A percentile compares a stretch with the other conserved stretches of the same genome.
Conservation (phyloP, 108 stramenopile genomes). For the Cyclotella atomus region DNA sequence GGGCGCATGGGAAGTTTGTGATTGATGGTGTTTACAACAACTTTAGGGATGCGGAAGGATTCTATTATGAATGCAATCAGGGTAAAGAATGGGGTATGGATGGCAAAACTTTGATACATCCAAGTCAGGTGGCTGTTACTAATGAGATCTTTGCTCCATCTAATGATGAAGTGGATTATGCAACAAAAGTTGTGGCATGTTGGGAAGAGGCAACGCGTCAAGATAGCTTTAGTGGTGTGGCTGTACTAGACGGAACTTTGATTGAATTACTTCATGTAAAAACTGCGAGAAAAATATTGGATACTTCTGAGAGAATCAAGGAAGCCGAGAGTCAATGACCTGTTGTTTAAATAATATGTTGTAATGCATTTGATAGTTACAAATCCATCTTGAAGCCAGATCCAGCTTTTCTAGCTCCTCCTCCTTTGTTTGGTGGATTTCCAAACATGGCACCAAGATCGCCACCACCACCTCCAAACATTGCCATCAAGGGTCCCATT, state of each 20-base stretch:
- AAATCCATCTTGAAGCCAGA: slow-evolving; percentile 36
- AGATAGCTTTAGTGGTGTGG: slow-evolving; percentile 20
- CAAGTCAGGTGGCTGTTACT: slow-evolving; percentile 8
- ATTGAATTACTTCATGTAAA: slow-evolving; percentile 29
- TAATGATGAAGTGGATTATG: slow-evolving; percentile 17
- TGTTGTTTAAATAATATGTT: neutral
- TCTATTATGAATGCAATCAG: slow-evolving; percentile 13
- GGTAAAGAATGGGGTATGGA: slow-evolving; percentile 31
- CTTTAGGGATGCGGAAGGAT: slow-evolving; percentile 9
- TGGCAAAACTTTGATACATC: slow-evolving; percentile 33
- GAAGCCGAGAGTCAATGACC: neutral
- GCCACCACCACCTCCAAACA: slow-evolving; percentile 25
- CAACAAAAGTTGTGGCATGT: slow-evolving; percentile 9
- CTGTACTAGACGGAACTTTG: slow-evolving; percentile 29
- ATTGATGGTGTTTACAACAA: slow-evolving; percentile 30
- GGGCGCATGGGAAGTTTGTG: slow-evolving; percentile 13
- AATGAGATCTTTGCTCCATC: slow-evolving; percentile 33
- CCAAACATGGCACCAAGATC: neutral
- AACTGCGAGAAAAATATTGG: slow-evolving; percentile 18
- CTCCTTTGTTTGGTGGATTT: neutral
- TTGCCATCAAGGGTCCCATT: slow-evolving; percentile 36
- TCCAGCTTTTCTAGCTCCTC: neutral
- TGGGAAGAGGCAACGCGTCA: slow-evolving; percentile 1
- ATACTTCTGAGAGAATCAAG: slow-evolving; percentile 14
- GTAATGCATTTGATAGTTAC: neutral